Evolutionary conservation across 2,329 filamentous ascomycete genomes (phyloP).

Genomic region (Albifimbria verrucaria): DNA sequence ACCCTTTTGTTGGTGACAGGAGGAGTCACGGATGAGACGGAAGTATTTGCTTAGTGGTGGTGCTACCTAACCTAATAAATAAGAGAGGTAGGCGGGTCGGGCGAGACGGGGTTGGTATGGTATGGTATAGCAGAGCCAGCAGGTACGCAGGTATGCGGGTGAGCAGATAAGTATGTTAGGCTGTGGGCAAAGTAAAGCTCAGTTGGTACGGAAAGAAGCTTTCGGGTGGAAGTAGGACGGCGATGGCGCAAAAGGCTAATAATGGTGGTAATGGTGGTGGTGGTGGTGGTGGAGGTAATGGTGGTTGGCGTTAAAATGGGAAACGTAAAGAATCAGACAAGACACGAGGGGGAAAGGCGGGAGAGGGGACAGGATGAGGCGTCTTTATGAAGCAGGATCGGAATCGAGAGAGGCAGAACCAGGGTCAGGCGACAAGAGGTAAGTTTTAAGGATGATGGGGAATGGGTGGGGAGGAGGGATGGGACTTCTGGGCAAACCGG

Average conservation of each 20-base stretch:
- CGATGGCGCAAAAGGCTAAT: no score
- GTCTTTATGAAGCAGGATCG: neutral
- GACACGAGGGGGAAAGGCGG: neutral
- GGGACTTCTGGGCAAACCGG: conserved; percentile 24
- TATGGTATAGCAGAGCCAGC: no score
- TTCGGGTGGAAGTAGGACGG: no score
- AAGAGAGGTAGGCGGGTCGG: no score
- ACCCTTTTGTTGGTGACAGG: neutral
- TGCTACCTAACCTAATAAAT: no score
- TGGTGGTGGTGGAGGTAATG: neutral
- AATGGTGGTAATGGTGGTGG: neutral
- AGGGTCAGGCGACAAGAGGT: conserved; percentile 4
- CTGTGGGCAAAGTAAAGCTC: no score
- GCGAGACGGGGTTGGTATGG: no score
- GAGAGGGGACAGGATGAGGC: neutral
- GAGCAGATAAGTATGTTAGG: no score
- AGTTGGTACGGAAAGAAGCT: no score
- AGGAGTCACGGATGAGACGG: neutral
- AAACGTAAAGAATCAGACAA: conserved; percentile 1
- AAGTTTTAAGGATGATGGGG: conserved; percentile 4
- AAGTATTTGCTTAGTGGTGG: neutral
- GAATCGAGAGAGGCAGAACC: no score
- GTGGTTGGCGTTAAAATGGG: neutral
- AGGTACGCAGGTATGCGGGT: no score
- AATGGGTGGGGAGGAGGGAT: conserved; percentile 18